Conservation (phyloP, 2,329 filamentous ascomycete genomes). For the Trichoderma citrinoviride region DNA sequence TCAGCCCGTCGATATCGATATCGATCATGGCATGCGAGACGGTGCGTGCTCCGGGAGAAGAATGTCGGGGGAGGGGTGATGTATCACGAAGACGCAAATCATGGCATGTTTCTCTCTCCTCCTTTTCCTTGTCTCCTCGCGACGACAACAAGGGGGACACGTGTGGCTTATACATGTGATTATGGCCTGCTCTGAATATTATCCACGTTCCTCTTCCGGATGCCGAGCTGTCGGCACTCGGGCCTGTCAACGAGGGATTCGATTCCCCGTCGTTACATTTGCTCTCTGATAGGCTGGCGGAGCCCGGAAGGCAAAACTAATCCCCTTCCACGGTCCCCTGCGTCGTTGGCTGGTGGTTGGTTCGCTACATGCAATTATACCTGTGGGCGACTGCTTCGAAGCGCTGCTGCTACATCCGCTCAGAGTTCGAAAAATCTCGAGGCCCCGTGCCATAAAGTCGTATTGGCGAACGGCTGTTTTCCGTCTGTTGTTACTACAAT, state of each 20-base stretch:
- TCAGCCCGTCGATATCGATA: background rate
- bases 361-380: background rate
- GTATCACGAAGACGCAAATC: background rate
- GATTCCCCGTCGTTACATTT: background rate
- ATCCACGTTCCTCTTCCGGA: too few species aligned
- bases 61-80: background rate
- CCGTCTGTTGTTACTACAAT: background rate
- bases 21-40: conserved; percentile 10
- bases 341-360: background rate
- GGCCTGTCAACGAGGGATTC: background rate
- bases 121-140: background rate
- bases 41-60: background rate
- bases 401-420: background rate
- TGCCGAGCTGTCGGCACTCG: background rate
- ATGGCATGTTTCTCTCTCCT: background rate
- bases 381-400: too few species aligned
- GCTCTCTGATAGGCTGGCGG: background rate
- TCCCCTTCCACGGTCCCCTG: background rate
- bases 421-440: background rate
- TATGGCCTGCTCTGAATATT: too few species aligned
- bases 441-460: background rate
- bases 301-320: background rate
- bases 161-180: too few species aligned
- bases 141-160: too few species aligned
- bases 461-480: background rate